These are phyloP conservation scores for Phaeosphaeriaceae sp. DNA, from an alignment of 2,329 filamentous ascomycete species.

Conservation along the genomic window DNA sequence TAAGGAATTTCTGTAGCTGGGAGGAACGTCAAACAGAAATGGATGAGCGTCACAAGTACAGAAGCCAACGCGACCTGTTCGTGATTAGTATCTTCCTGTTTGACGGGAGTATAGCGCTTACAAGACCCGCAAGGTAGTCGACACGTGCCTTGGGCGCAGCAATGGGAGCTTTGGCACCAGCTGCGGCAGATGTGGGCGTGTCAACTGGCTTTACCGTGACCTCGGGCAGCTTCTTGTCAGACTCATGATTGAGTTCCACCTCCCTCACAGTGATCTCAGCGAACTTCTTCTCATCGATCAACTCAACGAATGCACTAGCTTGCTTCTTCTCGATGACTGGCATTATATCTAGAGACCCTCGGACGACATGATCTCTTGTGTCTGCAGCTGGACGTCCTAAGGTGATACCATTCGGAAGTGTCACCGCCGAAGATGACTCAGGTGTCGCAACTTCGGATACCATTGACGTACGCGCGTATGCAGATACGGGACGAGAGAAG, in stretches of 20 bases:
- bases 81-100: neutral
- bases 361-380: neutral
- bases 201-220: neutral
- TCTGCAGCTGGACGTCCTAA: neutral
- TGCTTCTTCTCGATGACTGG: neutral
- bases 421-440: neutral
- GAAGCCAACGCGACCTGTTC: slow-evolving; percentile 46
- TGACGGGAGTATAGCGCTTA: neutral
- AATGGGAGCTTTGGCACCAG: slow-evolving; percentile 3
- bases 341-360: neutral
- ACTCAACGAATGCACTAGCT: neutral
- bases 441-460: neutral
- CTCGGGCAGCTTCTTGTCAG: neutral
- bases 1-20: slow-evolving; percentile 44
- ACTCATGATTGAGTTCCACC: neutral
- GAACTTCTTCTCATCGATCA: slow-evolving; percentile 7
- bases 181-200: neutral
- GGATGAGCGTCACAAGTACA: slow-evolving; percentile 50
- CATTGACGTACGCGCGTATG: neutral
- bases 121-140: slow-evolving; percentile 52
- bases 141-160: slow-evolving; percentile 33
- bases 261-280: slow-evolving; percentile 10
- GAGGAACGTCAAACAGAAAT: slow-evolving; percentile 53
- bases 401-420: neutral
- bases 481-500: neutral